These are phyloP conservation scores for Pythium rhizo-oryzae DNA, from an alignment of 352 stramenopile genomes.

Conservation along the genomic window DNA sequence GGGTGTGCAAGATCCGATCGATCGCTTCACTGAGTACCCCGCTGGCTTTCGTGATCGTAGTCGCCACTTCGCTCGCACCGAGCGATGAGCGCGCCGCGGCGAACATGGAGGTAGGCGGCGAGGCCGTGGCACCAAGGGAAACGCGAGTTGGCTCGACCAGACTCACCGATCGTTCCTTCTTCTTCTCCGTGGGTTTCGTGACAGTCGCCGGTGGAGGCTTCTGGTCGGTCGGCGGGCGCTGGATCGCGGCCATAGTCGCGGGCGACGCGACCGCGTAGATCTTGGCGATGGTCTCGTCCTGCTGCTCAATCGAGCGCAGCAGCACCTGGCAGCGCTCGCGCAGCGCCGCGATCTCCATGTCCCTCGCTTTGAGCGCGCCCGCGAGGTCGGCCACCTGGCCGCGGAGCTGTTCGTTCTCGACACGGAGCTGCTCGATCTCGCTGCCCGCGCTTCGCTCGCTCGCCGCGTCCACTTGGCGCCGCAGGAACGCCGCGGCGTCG, in stretches of 20 bases:
- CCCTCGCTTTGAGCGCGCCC: constrained; percentile 65
- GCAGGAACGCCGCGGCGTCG: constrained; percentile 23
- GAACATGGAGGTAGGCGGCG: neutral
- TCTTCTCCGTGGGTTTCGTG: constrained; percentile 1
- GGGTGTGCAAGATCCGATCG: constrained; percentile 47
- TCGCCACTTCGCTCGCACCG: neutral
- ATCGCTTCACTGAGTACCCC: constrained; percentile 47
- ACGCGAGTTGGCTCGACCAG: constrained; percentile 2
- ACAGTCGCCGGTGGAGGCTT: neutral
- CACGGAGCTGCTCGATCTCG: constrained; percentile 28
- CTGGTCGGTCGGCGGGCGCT: neutral
- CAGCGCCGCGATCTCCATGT: constrained; percentile 73
- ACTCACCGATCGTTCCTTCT: constrained; percentile 4
- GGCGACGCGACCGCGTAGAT: constrained; percentile 56
- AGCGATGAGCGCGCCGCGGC: neutral
- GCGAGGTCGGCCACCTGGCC: constrained; percentile 63
- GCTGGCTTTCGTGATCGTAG: constrained; percentile 4
- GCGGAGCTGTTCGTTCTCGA: constrained; percentile 54
- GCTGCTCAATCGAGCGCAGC: constrained; percentile 61
- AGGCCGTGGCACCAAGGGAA: neutral
- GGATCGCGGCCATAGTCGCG: constrained; percentile 8
- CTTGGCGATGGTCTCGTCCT: constrained; percentile 79
- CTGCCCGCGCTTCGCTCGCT: neutral
- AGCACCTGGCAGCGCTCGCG: constrained; percentile 70
- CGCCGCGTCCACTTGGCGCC: constrained; percentile 2